A percentile compares a stretch with the other conserved stretches of the same genome.
Conservation (phyloP, 192 early-diverging fungal species). For the Dissophora ornata region DNA sequence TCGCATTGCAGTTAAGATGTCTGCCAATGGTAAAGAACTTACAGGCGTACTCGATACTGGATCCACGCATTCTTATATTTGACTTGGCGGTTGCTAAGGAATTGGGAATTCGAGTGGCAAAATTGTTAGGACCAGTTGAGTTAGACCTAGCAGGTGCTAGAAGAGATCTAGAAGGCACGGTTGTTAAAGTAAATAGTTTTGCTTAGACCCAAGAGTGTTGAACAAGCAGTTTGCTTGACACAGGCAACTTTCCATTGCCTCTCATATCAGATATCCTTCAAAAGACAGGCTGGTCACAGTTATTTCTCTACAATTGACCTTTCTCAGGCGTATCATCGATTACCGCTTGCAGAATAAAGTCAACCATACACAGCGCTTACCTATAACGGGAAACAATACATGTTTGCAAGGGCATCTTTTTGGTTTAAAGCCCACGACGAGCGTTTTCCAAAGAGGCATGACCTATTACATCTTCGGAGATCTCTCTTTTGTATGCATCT, state of each 20-base stretch:
- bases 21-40: too few species aligned
- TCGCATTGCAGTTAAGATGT: too few species aligned
- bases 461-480: not conserved
- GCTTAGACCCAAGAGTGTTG: conserved; percentile 15
- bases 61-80: too few species aligned
- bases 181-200: conserved; percentile 14
- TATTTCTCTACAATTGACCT: conserved; percentile 16
- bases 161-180: conserved; percentile 10
- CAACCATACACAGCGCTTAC: conserved; percentile 11
- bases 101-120: too few species aligned
- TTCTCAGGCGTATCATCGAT: conserved; percentile 12
- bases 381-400: conserved; percentile 6
- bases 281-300: conserved; percentile 1
- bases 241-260: conserved; percentile 14
- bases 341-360: conserved; percentile 1
- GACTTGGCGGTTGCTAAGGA: too few species aligned
- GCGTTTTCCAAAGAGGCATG: conserved; percentile 19
- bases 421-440: conserved; percentile 16
- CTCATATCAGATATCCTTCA: not conserved
- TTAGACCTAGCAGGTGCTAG: not conserved
- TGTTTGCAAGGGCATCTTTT: conserved; percentile 16
- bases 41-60: too few species aligned
- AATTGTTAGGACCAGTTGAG: too few species aligned
- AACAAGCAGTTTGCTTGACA: conserved; percentile 2
- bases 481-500: not conserved